Evolutionary conservation across 805 yeast genomes (phyloP), one percentile per base, ranked within the genome.

Genomic region (Suhomyces sp.): DNA sequence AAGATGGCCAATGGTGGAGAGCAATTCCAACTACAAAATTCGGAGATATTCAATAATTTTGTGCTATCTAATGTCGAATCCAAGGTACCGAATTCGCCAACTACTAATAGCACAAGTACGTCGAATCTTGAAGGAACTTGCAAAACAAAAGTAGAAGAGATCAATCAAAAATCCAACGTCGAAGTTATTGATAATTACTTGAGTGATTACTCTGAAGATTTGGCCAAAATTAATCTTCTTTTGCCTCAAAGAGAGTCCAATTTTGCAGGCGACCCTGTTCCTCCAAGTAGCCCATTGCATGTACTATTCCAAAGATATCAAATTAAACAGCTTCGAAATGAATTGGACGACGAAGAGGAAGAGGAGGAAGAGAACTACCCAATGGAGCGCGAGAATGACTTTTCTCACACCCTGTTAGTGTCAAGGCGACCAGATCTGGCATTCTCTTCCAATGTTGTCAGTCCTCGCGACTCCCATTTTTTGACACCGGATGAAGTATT

Each of bases 151-250:
- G 22, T 15, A 8, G 23, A 8, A 20, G 23, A 11, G 10, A 8
- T 7, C 22, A 20, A 20, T 6, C 26, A 23, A 13, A 23, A 23
- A n/a, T 33, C 51, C 11, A 38, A 31, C 15, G 11, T 28, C 15
- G 44, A 38, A 6, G 28, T 8, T 18, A 14, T 13, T 7, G n/a
- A 17, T 9, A 19, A 28, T 17, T 11, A 18, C 25, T 31, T 39
- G 26, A 21, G 29, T 6, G 59, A 62, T 29, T 70, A 67, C 39
- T 48, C 71, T 0, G 56, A 56, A 10, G 75, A 69, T 44, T 44
- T 69, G 14, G 56, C 52, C 4, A 54, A 53, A 33, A 58, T 64
- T 10, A 64, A 65, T 28, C 39, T 50, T 4, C 54, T 48, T 34
- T 12, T 49, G 23, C 57, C 61, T 1, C 37, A 42, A 9, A 17